A percentile compares a stretch with the other conserved stretches of the same genome.
phyloP scores from a whole-genome alignment of 2,329 filamentous ascomycete genomes.

The Xylaria sp. region DNA sequence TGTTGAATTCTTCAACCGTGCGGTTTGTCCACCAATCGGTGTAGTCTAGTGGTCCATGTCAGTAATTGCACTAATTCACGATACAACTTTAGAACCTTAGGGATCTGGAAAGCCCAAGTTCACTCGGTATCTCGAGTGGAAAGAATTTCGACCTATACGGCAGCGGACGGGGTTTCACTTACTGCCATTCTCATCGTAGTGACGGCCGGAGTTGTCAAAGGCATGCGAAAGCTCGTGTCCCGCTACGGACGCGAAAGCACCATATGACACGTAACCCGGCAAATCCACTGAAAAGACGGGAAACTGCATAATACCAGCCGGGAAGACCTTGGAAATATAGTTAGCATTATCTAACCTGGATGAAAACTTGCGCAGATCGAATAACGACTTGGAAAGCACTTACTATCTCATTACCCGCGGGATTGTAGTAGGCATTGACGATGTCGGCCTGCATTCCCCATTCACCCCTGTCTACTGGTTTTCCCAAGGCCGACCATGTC shows the following conservation, averaged over 20 bases:
- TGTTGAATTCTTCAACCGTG: slow-evolving; percentile 66
- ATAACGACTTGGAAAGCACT: slow-evolving; percentile 5
- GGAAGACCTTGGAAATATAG: slow-evolving; percentile 56
- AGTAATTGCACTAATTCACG: slow-evolving; percentile 7
- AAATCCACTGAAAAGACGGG: slow-evolving; percentile 67
- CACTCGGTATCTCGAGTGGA: not conserved
- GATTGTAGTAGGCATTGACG: slow-evolving; percentile 70
- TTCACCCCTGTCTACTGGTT: slow-evolving; percentile 66
- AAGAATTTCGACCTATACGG: not conserved
- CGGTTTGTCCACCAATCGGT: slow-evolving; percentile 72
- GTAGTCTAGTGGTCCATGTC: slow-evolving; percentile 52
- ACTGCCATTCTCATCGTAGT: slow-evolving; percentile 69
- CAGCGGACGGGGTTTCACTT: not conserved
- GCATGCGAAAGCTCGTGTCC: slow-evolving; percentile 73
- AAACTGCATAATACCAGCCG: slow-evolving; percentile 72
- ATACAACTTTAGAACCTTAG: not conserved
- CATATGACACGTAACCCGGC: slow-evolving; percentile 66
- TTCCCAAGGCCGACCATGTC: slow-evolving; percentile 66
- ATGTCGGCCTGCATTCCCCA: slow-evolving; percentile 70
- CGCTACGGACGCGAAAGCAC: slow-evolving; percentile 69
- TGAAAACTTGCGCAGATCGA: not conserved
- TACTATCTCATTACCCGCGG: slow-evolving; percentile 69
- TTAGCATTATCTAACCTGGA: slow-evolving; percentile 7
- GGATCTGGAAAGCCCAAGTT: too few relatives aligned
- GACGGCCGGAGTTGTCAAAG: slow-evolving; percentile 71